These are phyloP conservation scores for Russula griseocarnosa DNA, from an alignment of 768 basidiomycete genomes.

Conservation along the genomic window DNA sequence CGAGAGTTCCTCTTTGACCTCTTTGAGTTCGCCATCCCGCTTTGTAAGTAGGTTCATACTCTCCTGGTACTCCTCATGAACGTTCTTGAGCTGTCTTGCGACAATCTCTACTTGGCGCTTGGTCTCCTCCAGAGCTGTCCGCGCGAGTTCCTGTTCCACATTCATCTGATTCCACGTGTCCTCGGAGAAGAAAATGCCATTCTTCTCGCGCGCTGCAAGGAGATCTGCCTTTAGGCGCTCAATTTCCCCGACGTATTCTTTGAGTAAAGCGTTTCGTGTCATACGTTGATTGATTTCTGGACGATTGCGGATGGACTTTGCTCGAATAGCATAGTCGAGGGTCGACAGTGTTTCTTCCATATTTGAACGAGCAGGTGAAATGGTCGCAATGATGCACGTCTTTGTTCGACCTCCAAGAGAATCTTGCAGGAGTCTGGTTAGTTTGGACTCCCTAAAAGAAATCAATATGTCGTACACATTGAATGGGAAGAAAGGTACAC, in stretches of 20 bases:
- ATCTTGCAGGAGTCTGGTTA: slow-evolving; percentile 96
- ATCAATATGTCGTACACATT: neutral
- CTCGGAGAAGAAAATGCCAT: slow-evolving; percentile 90
- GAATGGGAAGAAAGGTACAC: slow-evolving; percentile 28
- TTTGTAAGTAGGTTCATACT: slow-evolving; percentile 72
- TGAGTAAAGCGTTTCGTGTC: slow-evolving; percentile 86
- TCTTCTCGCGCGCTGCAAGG: slow-evolving; percentile 89
- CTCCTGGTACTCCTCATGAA: slow-evolving; percentile 90
- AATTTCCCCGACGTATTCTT: slow-evolving; percentile 92
- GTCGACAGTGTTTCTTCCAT: slow-evolving; percentile 97
- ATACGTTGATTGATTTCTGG: slow-evolving; percentile 95
- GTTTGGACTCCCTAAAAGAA: slow-evolving; percentile 78
- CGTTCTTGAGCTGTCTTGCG: slow-evolving; percentile 73
- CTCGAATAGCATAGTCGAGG: slow-evolving; percentile 91
- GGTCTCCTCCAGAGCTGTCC: slow-evolving; percentile 78
- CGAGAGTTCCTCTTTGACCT: slow-evolving; percentile 53
- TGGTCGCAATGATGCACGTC: slow-evolving; percentile 95
- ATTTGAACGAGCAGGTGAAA: slow-evolving; percentile 90
- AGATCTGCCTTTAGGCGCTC: slow-evolving; percentile 89
- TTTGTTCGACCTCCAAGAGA: slow-evolving; percentile 97
- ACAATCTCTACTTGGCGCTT: slow-evolving; percentile 77
- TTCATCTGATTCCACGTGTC: slow-evolving; percentile 86
- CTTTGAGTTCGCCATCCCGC: slow-evolving; percentile 70
- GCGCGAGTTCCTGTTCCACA: slow-evolving; percentile 68
- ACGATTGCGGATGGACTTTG: slow-evolving; percentile 92